phyloP scores from a whole-genome alignment of 306 rosid genomes.

The Lathyrus aphaca region DNA sequence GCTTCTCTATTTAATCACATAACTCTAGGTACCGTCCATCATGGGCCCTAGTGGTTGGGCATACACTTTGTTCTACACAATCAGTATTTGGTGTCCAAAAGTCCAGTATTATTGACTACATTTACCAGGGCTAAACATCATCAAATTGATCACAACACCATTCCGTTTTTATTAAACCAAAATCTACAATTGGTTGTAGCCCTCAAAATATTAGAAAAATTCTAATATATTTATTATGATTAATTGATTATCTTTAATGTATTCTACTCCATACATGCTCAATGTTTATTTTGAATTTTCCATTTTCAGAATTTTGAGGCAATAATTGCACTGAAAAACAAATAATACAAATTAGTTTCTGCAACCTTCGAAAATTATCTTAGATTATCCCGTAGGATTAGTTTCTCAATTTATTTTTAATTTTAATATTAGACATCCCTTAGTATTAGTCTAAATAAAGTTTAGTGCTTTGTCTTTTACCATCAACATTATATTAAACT shows the following conservation, averaged over 20 bases:
- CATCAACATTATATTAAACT: background rate
- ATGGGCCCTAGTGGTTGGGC: background rate
- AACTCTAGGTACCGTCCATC: background rate
- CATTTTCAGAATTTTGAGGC: background rate
- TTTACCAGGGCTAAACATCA: background rate
- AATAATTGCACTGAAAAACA: background rate
- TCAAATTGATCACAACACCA: background rate
- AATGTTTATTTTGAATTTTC: conserved; percentile 7
- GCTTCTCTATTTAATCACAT: background rate
- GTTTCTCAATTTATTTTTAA: background rate
- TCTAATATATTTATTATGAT: background rate
- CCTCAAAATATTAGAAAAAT: background rate
- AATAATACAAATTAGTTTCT: background rate
- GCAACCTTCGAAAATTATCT: background rate
- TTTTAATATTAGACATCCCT: background rate
- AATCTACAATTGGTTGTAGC: background rate
- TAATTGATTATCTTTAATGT: conserved; percentile 8
- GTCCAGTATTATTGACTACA: background rate
- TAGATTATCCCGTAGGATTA: background rate
- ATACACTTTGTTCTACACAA: background rate
- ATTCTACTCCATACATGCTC: background rate
- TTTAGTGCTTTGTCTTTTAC: conserved; percentile 3
- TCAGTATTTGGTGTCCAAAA: background rate
- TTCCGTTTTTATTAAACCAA: background rate
- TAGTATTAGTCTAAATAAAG: conserved; percentile 2